A percentile compares a stretch with the other conserved stretches of the same genome.
phyloP scores from a whole-genome alignment of 2,329 filamentous ascomycete species.

The Fusarium coffeatum region DNA sequence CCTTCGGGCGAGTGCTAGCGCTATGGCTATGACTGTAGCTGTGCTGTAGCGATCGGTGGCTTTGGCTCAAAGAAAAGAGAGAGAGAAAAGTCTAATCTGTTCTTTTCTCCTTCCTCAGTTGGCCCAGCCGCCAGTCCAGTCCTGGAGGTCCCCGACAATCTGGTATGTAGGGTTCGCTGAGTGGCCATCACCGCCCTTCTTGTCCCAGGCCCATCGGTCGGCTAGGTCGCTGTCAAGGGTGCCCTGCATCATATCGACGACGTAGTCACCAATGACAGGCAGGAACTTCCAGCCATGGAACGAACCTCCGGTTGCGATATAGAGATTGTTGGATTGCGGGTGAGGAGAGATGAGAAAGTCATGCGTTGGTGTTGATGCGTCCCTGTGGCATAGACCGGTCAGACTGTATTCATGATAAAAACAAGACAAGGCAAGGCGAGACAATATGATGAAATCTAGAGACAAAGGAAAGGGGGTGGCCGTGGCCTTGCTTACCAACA shows the following conservation, averaged over 20 bases:
- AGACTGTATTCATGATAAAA: constrained; percentile 6
- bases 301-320: constrained; percentile 70
- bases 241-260: constrained; percentile 61
- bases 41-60: background rate
- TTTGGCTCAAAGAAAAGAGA: background rate
- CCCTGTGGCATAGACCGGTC: constrained; percentile 57
- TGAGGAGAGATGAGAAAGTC: constrained; percentile 70
- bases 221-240: constrained; percentile 53
- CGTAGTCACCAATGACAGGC: constrained; percentile 70
- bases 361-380: constrained; percentile 70
- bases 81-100: constrained; percentile 3
- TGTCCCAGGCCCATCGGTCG: constrained; percentile 61
- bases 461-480: background rate
- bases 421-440: background rate
- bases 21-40: constrained; percentile 2
- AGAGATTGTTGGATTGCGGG: constrained; percentile 62
- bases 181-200: constrained; percentile 55
- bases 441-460: background rate
- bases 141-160: constrained; percentile 55
- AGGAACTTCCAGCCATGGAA: constrained; percentile 76
- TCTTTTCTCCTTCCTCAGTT: constrained; percentile 34
- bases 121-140: constrained; percentile 51
- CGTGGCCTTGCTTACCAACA: constrained; percentile 55
- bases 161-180: constrained; percentile 58
- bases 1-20: constrained; percentile 15